phyloP scores from a whole-genome alignment of 305 asterid genomes.

The Coffea humblotiana region DNA sequence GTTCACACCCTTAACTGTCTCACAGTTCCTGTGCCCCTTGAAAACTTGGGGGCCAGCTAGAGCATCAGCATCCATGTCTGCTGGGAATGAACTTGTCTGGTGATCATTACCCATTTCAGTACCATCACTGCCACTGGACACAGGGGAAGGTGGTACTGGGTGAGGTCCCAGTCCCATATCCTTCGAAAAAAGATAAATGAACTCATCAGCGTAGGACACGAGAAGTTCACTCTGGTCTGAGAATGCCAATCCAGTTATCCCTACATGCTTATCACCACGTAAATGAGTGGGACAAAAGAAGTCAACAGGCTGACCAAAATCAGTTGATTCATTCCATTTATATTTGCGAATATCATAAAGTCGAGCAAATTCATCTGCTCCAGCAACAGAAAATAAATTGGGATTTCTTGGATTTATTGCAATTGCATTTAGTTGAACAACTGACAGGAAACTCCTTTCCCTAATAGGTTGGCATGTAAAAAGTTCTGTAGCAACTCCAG shows the following conservation, averaged over 20 bases:
- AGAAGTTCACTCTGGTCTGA: constrained; percentile 94
- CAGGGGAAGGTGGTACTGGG: constrained; percentile 38
- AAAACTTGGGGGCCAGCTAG: constrained; percentile 65
- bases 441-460: constrained; percentile 28
- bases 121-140: constrained; percentile 40
- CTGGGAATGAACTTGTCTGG: constrained; percentile 29
- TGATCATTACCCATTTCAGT: constrained; percentile 34
- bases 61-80: constrained; percentile 30
- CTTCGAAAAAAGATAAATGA: constrained; percentile 76
- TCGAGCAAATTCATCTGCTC: constrained; percentile 83
- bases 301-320: constrained; percentile 72
- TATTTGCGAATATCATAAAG: constrained; percentile 79
- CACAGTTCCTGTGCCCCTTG: constrained; percentile 76
- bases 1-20: constrained; percentile 84
- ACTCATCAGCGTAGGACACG: constrained; percentile 77
- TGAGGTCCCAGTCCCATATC: constrained; percentile 71
- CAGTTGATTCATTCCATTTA: constrained; percentile 68
- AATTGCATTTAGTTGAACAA: constrained; percentile 68
- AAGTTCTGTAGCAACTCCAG: constrained; percentile 59
- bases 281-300: constrained; percentile 79
- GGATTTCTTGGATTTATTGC: constrained; percentile 87
- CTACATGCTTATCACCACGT: constrained; percentile 53
- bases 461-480: constrained; percentile 64
- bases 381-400: constrained; percentile 81
- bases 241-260: constrained; percentile 92